phyloP scores from a whole-genome alignment of 2,329 filamentous ascomycete genomes.

The Penicillium sp. region DNA sequence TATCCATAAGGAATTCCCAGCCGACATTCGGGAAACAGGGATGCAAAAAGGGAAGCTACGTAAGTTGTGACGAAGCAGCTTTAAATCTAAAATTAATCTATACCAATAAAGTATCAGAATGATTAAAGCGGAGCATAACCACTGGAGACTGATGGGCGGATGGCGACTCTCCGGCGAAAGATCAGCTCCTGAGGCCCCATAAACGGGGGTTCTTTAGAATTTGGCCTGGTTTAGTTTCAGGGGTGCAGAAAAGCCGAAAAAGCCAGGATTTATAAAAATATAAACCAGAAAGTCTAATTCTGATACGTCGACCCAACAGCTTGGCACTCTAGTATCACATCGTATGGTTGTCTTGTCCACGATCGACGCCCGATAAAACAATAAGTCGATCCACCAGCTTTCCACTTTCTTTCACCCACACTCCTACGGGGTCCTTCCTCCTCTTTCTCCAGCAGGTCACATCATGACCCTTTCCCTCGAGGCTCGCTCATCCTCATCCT shows the following conservation, averaged over 20 bases:
- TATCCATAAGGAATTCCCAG: conserved; percentile 5
- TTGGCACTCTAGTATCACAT: not conserved
- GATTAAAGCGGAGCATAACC: conserved; percentile 8
- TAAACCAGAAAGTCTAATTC: not conserved
- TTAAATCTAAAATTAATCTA: conserved; percentile 13
- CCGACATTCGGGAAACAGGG: not conserved
- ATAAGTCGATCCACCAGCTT: conserved; percentile 7
- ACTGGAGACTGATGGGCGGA: not conserved
- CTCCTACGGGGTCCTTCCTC: not conserved
- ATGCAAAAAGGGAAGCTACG: conserved; percentile 1
- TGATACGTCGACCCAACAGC: not conserved
- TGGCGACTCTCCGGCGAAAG: not conserved
- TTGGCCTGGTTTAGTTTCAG: conserved; percentile 1
- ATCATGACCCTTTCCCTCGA: conserved; percentile 10
- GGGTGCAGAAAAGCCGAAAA: conserved; percentile 5
- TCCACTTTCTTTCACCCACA: not conserved
- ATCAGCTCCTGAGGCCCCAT: not conserved
- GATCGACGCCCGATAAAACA: conserved; percentile 10
- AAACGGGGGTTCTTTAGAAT: not conserved
- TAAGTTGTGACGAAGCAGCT: conserved; percentile 15
- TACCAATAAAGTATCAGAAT: conserved; percentile 10
- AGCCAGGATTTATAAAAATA: not conserved
- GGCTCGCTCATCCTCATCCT: not conserved
- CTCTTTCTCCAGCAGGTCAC: not conserved
- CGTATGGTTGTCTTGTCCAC: not conserved